Evolutionary conservation across 2,329 filamentous ascomycete genomes (phyloP), one percentile per base, ranked within the genome.

Genomic region (Reticulascus tulasneorum): DNA sequence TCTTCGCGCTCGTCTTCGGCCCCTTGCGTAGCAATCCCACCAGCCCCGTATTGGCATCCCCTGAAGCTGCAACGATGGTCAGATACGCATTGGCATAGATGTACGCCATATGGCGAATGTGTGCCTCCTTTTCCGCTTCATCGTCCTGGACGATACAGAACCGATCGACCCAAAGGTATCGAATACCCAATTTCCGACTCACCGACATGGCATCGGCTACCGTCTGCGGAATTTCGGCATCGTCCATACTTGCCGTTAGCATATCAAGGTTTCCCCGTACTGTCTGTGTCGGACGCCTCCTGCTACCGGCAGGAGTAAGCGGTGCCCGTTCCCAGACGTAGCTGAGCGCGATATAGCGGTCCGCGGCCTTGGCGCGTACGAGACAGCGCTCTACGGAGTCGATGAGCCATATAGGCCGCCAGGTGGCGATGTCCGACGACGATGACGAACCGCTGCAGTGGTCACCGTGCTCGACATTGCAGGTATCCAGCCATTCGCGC

Each of bases 141-240:
- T 69, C 62, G 35, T 69, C 64, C 45, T 72, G 68, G 6, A 66
- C 55, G 37, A 69, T 66, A 34, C 66, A 69, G 30, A 68, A 52
- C 22, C 59, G 55, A 42, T 72, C 68, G 22, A 71, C 60, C 69
- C 68, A 72, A 15, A 72, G 52, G 37, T 65, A 59, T 3, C 60
- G 59, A 16, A 67, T 54, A 1, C 61, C 62, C 9, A 71, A 51
- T 49, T 66, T 67, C 42, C 57, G 61, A 17, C 63, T 54, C 15
- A 69, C 47, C 59, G 63, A 66, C 42, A 69, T 64, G 40, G 64
- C 64, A 41, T 68, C 65, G n/a, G 59, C 37, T 35, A 68, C 62
- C 5, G 64, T 66, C 33, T 60, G 55, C 23, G 62, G 64, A 12
- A 69, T 49, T 12, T 63, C 59, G 8, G 50, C 45, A 17, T 49